Base-by-base conservation (phyloP, 352 stramenopile species). In the Globisporangium barbulae region DNA sequence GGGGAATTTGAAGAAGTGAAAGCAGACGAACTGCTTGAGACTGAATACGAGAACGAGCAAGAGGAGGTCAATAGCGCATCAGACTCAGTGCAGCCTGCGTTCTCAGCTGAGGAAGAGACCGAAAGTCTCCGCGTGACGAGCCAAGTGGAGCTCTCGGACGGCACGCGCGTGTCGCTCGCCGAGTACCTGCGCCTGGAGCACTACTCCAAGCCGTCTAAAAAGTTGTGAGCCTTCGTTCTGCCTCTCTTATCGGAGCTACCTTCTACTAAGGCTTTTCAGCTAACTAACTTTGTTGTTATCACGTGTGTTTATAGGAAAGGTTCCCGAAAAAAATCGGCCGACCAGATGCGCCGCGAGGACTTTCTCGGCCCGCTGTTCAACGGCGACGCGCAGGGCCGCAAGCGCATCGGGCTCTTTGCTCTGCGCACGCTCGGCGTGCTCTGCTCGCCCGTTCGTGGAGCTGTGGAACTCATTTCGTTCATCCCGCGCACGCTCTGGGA, bases 321-420 rank as follows among this genome's bases (percentile, higher is more conserved):
- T 0, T 28, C 68, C 13, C 70, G 71, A 2, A 74, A 71, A 2
- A 74, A 72, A 8, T 81, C 70, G 8, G 68, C 65, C 0, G 75
- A 87, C 37, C 65, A 93, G 59, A 89, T 76, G 78, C 74, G 76
- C 17, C 72, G 70, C 30, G 61, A 91, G 39, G 74, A 81, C 65
- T 89, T 93, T 47, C 62, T 91, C 3, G 79, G 75, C 0, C 78
- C 80, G n/a, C 59, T 93, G 1, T 88, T 90, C 48, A 88, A 90
- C 59, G 80, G 82, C 17, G 69, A 74, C 31, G 45, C 65, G 15
- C 74, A 81, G 54, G 71, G 74, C 17, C 72, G 74, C 19, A 90
- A 89, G 53, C 79, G 71, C n/a, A 78, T 89, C 39, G 79, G 71
- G 2, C 25, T 90, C 21, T 85, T 82, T 37, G 74, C 69, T 10